Percentiles rank a stretch among this genome's conserved stretches.
phyloP scores from a whole-genome alignment of 768 basidiomycete species.

The Mycena vulgaris region DNA sequence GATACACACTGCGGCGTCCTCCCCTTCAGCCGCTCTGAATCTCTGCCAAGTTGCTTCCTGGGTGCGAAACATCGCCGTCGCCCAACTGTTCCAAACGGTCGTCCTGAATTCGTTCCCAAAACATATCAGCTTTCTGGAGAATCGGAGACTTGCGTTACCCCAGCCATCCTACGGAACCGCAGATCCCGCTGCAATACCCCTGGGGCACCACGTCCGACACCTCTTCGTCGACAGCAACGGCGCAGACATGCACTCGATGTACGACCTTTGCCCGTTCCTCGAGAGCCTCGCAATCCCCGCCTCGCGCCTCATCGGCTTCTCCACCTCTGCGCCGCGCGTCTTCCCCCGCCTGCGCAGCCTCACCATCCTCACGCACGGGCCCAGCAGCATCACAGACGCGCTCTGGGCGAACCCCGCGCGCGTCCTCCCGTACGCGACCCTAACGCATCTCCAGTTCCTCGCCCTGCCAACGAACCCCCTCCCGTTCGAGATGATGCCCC shows the following conservation, averaged over 20 bases:
- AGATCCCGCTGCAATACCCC: neutral
- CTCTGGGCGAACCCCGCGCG: neutral
- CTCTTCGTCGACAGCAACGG: neutral
- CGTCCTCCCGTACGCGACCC: neutral
- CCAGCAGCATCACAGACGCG: neutral
- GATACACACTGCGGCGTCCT: neutral
- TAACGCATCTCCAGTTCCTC: slow-evolving; percentile 3
- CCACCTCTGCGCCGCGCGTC: neutral
- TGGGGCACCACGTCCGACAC: slow-evolving; percentile 11
- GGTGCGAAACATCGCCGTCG: slow-evolving; percentile 18
- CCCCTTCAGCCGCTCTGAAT: neutral
- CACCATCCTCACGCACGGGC: neutral
- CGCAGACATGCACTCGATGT: slow-evolving; percentile 10
- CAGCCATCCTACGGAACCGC: slow-evolving; percentile 3
- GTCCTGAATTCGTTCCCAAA: slow-evolving; percentile 1
- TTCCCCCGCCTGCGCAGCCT: slow-evolving; percentile 4
- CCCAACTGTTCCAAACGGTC: slow-evolving; percentile 10
- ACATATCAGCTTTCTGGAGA: neutral
- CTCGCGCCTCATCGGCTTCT: slow-evolving; percentile 12
- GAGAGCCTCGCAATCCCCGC: slow-evolving; percentile 10
- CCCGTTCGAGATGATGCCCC: slow-evolving; percentile 1
- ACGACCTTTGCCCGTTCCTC: neutral
- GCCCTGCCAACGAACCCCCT: neutral
- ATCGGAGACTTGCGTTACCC: neutral
- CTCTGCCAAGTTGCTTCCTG: slow-evolving; percentile 17